These are phyloP conservation scores for Allantophomopsis cytisporea DNA, from an alignment of 2,329 filamentous ascomycete species.

Conservation along the genomic window DNA sequence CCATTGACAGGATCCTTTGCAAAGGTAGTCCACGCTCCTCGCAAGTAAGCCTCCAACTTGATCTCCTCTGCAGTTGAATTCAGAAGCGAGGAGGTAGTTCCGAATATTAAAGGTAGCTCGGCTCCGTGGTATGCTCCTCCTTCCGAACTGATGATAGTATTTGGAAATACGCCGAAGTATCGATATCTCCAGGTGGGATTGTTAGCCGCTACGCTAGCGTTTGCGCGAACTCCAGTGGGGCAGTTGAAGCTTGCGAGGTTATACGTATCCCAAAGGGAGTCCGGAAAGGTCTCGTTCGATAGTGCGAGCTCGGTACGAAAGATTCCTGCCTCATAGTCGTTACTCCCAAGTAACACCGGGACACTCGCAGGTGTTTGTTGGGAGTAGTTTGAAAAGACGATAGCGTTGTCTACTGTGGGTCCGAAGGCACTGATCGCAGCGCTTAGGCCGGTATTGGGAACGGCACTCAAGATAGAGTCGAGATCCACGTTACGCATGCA, in stretches of 20 bases:
- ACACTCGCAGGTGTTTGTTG: constrained; percentile 3
- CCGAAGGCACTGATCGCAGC: constrained; percentile 10
- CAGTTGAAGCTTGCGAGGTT: constrained; percentile 20
- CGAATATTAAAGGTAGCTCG: constrained; percentile 20
- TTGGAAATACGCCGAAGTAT: constrained; percentile 22
- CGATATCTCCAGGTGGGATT: constrained; percentile 23
- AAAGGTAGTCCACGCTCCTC: constrained; percentile 24
- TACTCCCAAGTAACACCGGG: constrained; percentile 19
- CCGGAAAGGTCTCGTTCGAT: constrained; percentile 6
- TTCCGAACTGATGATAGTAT: constrained; percentile 14
- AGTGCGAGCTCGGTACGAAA: constrained; percentile 13
- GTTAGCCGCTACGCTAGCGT: constrained; percentile 10
- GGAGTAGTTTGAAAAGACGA: constrained; percentile 12
- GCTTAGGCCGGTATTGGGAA: constrained; percentile 3
- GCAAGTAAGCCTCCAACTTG: constrained; percentile 19
- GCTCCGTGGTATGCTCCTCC: constrained; percentile 20
- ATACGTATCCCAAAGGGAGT: constrained; percentile 14
- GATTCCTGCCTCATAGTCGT: constrained; percentile 19
- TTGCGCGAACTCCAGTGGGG: constrained; percentile 15
- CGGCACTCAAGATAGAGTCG: constrained; percentile 7
- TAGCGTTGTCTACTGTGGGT: constrained; percentile 13
- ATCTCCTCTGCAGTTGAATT: constrained; percentile 15
- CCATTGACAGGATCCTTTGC: constrained; percentile 22
- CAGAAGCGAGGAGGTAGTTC: constrained; percentile 7
- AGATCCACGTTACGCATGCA: constrained; percentile 13